These are phyloP conservation scores for Mortierella sp. DNA, from an alignment of 371 early-diverging fungal genomes.

Conservation along the genomic window DNA sequence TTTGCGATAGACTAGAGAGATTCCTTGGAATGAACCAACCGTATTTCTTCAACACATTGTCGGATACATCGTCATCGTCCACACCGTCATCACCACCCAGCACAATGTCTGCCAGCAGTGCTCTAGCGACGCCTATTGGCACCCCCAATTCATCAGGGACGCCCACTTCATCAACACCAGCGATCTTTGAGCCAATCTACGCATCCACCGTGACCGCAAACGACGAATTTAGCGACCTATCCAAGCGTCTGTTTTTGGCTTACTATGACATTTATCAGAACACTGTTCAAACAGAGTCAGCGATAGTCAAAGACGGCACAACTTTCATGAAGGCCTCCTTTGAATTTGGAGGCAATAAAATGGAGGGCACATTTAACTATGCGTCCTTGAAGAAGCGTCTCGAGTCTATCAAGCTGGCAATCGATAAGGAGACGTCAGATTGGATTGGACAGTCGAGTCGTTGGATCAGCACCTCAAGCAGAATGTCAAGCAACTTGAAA, in stretches of 20 bases:
- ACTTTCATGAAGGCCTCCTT: slow-evolving; percentile 58
- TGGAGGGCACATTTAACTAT: slow-evolving; percentile 66
- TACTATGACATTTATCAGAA: slow-evolving; percentile 64
- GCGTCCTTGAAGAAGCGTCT: slow-evolving; percentile 57
- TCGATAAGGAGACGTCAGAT: slow-evolving; percentile 59
- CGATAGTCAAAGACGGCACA: slow-evolving; percentile 54
- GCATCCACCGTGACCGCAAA: slow-evolving; percentile 19
- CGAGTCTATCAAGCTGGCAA: slow-evolving; percentile 47
- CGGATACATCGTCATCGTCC: slow-evolving; percentile 30
- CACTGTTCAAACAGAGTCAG: slow-evolving; percentile 60
- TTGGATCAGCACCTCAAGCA: slow-evolving; percentile 59
- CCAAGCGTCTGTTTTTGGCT: slow-evolving; percentile 63
- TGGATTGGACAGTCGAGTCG: slow-evolving; percentile 59
- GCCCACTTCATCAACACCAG: slow-evolving; percentile 16
- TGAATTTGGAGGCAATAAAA: slow-evolving; percentile 62
- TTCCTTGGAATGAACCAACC: slow-evolving; percentile 54
- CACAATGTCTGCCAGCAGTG: slow-evolving; percentile 11
- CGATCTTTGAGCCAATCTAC: slow-evolving; percentile 48
- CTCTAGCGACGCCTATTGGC: slow-evolving; percentile 36
- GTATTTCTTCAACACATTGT: slow-evolving; percentile 10
- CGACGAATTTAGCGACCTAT: slow-evolving; percentile 62
- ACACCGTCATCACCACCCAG: slow-evolving; percentile 27
- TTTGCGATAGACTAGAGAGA: slow-evolving; percentile 67
- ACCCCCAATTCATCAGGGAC: slow-evolving; percentile 51
- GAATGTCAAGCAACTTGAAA: slow-evolving; percentile 61